These are phyloP conservation scores for Cucumis hystrix DNA, from an alignment of 306 rosid species.

Conservation along the genomic window DNA sequence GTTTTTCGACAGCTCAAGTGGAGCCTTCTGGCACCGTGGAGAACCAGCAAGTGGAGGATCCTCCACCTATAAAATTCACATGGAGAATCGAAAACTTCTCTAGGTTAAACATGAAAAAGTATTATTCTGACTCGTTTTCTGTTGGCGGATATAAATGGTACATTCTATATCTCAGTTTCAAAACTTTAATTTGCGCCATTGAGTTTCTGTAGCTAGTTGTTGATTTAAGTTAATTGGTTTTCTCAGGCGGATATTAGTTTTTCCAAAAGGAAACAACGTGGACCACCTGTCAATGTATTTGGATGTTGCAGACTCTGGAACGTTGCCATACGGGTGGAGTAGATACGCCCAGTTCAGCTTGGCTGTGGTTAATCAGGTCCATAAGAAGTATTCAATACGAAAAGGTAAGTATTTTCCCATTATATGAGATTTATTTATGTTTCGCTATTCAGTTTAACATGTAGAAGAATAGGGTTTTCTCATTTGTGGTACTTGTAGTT, in stretches of 20 bases:
- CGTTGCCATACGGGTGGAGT: conserved; percentile 39
- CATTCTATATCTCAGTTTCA: neutral
- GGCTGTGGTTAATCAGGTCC: conserved; percentile 63
- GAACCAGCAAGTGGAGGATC: conserved; percentile 47
- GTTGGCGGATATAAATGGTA: conserved; percentile 62
- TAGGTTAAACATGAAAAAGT: conserved; percentile 42
- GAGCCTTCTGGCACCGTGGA: conserved; percentile 35
- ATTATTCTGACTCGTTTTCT: conserved; percentile 40
- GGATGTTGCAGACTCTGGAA: conserved; percentile 46
- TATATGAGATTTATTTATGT: neutral
- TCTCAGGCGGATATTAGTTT: conserved; percentile 46
- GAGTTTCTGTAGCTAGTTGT: neutral
- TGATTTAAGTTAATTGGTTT: conserved; percentile 14
- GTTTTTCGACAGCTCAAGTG: conserved; percentile 26
- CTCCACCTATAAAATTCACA: conserved; percentile 47
- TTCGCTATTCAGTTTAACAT: neutral
- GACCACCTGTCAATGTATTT: conserved; percentile 49
- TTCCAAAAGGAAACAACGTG: conserved; percentile 95
- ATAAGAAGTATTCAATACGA: conserved; percentile 53
- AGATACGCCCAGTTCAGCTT: conserved; percentile 39
- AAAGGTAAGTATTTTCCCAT: conserved; percentile 41
- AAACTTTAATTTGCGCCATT: neutral
- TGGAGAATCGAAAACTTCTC: conserved; percentile 61
- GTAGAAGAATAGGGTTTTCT: neutral
- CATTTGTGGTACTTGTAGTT: neutral